A percentile compares a stretch with the other conserved stretches of the same genome.
These are phyloP conservation scores for Martensiomyces pterosporus DNA, from an alignment of 192 early-diverging fungal genomes.

Conservation along the genomic window DNA sequence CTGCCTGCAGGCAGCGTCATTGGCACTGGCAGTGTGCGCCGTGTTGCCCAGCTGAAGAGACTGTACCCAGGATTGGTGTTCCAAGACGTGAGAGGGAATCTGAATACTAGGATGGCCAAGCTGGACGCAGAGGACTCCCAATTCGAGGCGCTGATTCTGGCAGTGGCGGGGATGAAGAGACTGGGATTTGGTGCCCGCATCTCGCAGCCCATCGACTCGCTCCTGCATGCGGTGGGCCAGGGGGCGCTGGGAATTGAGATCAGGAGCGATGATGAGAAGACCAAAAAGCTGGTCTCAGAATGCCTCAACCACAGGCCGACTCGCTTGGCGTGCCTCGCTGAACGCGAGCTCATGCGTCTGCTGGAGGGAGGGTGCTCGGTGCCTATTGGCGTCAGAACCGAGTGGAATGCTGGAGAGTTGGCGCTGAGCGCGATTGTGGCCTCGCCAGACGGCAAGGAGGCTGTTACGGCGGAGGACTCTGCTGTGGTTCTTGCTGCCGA, in stretches of 20 bases:
- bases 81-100: constrained; percentile 71
- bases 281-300: constrained; percentile 44
- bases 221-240: constrained; percentile 90
- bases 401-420: constrained; percentile 44
- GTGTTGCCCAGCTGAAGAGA: constrained; percentile 79
- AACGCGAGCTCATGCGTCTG: constrained; percentile 81
- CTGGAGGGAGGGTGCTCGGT: constrained; percentile 96
- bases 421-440: constrained; percentile 65
- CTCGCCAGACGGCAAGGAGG: constrained; percentile 68
- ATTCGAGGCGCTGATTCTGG: constrained; percentile 80
- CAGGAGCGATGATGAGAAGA: constrained; percentile 58
- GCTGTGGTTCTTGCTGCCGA: not conserved
- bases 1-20: constrained; percentile 73
- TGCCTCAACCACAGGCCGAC: constrained; percentile 65
- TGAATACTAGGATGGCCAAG: constrained; percentile 87
- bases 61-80: constrained; percentile 74
- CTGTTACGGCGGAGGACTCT: constrained; percentile 52
- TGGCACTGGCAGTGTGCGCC: constrained; percentile 84
- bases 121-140: constrained; percentile 61
- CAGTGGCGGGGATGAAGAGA: constrained; percentile 80
- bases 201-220: constrained; percentile 59
- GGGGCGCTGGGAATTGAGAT: constrained; percentile 87
- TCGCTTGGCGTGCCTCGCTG: constrained; percentile 66
- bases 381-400: constrained; percentile 80
- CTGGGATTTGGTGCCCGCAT: constrained; percentile 67